Percentiles rank a stretch among this genome's conserved stretches.
Evolutionary conservation across 2,329 filamentous ascomycete species (phyloP).

Genomic region (Cladobotryum protrusum): DNA sequence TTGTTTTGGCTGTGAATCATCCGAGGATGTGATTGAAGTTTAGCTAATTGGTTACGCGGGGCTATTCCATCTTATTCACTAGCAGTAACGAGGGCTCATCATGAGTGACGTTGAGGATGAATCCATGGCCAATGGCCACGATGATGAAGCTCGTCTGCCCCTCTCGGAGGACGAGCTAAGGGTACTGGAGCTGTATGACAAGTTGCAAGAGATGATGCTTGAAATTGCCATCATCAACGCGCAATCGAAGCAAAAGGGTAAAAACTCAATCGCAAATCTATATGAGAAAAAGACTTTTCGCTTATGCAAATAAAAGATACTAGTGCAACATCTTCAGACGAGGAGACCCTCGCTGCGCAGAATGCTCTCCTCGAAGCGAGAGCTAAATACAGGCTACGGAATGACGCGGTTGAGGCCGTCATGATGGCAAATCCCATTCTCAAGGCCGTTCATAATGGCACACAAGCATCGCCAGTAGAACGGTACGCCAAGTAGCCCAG

Average conservation of each 20-base stretch:
- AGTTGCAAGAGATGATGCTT: conserved; percentile 62
- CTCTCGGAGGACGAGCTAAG: conserved; percentile 61
- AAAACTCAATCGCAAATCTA: neutral
- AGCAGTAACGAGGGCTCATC: neutral
- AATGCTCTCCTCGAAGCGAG: conserved; percentile 63
- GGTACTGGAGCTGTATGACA: conserved; percentile 64
- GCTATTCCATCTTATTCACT: conserved; percentile 2
- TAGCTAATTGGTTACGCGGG: neutral
- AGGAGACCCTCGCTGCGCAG: conserved; percentile 53
- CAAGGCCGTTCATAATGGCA: conserved; percentile 67
- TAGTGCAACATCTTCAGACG: conserved; percentile 29
- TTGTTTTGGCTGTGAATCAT: no score
- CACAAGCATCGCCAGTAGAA: conserved; percentile 58
- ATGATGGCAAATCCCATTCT: conserved; percentile 69
- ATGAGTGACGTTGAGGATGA: conserved; percentile 26
- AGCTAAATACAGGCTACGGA: conserved; percentile 62
- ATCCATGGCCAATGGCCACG: conserved; percentile 19
- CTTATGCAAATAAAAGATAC: neutral
- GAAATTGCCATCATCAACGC: conserved; percentile 62
- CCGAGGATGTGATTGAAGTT: neutral
- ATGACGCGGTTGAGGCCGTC: conserved; percentile 61
- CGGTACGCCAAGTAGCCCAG: conserved; percentile 41
- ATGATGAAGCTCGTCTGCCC: conserved; percentile 38
- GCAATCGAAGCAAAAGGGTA: conserved; percentile 33
- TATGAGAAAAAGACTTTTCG: neutral